A percentile compares a stretch with the other conserved stretches of the same genome.
Conservation (phyloP, 306 rosid species). For the Pyrus pyrifolia region DNA sequence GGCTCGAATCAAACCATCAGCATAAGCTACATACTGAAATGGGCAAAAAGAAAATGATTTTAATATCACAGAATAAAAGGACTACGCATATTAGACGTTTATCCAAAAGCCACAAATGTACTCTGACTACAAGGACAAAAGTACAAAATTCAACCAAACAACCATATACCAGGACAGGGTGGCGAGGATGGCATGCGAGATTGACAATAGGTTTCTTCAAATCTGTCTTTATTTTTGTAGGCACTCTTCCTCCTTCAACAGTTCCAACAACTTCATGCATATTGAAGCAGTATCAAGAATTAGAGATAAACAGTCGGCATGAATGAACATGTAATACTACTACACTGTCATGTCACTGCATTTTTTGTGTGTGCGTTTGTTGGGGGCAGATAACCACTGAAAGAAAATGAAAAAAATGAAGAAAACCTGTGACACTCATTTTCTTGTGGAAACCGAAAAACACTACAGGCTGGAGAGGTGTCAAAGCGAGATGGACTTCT, state of each 20-base stretch:
- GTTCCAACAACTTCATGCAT: constrained; percentile 89
- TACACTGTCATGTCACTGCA: not conserved
- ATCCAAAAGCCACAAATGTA: constrained; percentile 12
- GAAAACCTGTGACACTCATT: constrained; percentile 92
- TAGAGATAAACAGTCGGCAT: constrained; percentile 7
- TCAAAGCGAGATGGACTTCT: constrained; percentile 95
- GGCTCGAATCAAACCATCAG: constrained; percentile 95
- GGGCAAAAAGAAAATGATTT: constrained; percentile 20
- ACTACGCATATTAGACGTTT: not conserved
- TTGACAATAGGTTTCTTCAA: constrained; percentile 93
- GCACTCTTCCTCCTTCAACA: constrained; percentile 91
- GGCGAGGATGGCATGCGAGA: constrained; percentile 99
- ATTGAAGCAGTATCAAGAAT: constrained; percentile 22
- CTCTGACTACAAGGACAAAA: constrained; percentile 8
- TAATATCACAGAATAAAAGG: constrained; percentile 17
- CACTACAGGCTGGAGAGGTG: constrained; percentile 79
- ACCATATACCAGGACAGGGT: constrained; percentile 65
- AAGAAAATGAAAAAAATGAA: constrained; percentile 1
- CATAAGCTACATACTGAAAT: constrained; percentile 83
- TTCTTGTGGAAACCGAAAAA: constrained; percentile 89
- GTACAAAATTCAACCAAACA: not conserved
- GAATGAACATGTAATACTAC: not conserved
- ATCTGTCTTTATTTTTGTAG: constrained; percentile 95
- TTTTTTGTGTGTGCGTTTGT: not conserved
- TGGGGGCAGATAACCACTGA: not conserved